Evolutionary conservation across 768 basidiomycete genomes (phyloP).

Genomic region (Neoboletus subvelutipes): DNA sequence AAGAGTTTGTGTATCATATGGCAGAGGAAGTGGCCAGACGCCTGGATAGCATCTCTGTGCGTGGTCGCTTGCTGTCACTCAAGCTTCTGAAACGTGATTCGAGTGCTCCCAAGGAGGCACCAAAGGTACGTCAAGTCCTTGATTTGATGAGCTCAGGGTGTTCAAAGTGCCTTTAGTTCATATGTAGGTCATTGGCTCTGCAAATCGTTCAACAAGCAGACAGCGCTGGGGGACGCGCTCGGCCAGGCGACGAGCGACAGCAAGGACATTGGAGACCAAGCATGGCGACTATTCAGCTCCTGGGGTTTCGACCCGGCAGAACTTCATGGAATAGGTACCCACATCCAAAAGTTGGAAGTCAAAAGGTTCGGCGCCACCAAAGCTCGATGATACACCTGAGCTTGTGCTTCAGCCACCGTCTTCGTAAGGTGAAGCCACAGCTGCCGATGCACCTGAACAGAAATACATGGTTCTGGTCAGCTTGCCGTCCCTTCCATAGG

Average conservation of each 20-base stretch:
- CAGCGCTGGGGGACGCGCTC: constrained; percentile 53
- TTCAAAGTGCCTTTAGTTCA: no score
- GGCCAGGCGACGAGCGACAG: constrained; percentile 74
- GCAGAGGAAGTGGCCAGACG: no score
- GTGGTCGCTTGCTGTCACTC: no score
- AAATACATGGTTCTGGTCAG: constrained; percentile 31
- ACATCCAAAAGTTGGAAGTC: constrained; percentile 82
- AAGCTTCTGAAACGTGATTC: no score
- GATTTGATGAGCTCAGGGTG: no score
- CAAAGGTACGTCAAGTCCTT: no score
- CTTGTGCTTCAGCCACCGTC: constrained; percentile 35
- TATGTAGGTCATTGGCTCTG: constrained; percentile 89
- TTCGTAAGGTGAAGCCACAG: constrained; percentile 27
- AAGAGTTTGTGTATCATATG: no score
- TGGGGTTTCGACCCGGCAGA: constrained; percentile 82
- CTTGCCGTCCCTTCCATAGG: constrained; percentile 72
- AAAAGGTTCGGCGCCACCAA: constrained; percentile 1
- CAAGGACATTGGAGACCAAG: constrained; percentile 68
- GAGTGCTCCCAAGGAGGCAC: no score
- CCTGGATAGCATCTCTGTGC: no score
- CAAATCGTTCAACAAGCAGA: constrained; percentile 77
- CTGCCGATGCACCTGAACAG: constrained; percentile 4
- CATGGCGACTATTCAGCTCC: constrained; percentile 70
- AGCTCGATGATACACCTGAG: constrained; percentile 8
- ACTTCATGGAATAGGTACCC: constrained; percentile 89